These are phyloP conservation scores for Sporisorium scitamineum DNA, from an alignment of 1,284 basidiomycete species.

Conservation along the genomic window DNA sequence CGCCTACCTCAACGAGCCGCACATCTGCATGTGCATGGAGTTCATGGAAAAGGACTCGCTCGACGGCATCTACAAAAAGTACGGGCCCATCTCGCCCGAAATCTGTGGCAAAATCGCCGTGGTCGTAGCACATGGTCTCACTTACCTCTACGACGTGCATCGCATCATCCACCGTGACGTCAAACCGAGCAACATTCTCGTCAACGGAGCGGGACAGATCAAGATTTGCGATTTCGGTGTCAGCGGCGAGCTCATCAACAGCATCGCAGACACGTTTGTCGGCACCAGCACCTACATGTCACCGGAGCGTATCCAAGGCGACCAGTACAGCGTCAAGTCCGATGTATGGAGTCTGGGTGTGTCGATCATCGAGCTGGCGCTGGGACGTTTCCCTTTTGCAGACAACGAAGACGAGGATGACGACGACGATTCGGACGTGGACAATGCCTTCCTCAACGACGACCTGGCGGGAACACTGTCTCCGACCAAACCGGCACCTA, in stretches of 20 bases:
- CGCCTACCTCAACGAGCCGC: constrained; percentile 93
- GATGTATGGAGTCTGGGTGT: constrained; percentile 98
- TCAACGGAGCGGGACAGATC: constrained; percentile 91
- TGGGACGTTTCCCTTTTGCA: constrained; percentile 89
- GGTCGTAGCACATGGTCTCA: constrained; percentile 91
- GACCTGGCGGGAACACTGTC: constrained; percentile 60
- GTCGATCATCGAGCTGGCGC: constrained; percentile 90
- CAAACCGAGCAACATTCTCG: constrained; percentile 97
- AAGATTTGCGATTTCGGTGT: constrained; percentile 99
- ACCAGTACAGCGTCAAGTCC: constrained; percentile 95
- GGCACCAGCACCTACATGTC: constrained; percentile 99
- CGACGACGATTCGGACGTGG: constrained; percentile 35
- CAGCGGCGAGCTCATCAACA: constrained; percentile 97
- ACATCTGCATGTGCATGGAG: constrained; percentile 99
- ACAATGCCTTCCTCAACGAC: constrained; percentile 27
- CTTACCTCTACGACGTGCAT: constrained; percentile 98
- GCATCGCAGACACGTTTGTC: constrained; percentile 97
- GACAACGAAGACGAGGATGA: constrained; percentile 46
- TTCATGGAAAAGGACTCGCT: constrained; percentile 83
- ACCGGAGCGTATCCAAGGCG: constrained; percentile 98
- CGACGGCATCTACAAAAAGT: constrained; percentile 93
- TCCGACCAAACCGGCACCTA: constrained; percentile 50
- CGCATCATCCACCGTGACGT: constrained; percentile 99
- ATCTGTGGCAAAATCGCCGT: constrained; percentile 91
- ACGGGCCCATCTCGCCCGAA: constrained; percentile 87